Evolutionary conservation across 345 rosid genomes (phyloP), one percentile per base, ranked within the genome.

Genomic region (Eucalyptus microcorys): DNA sequence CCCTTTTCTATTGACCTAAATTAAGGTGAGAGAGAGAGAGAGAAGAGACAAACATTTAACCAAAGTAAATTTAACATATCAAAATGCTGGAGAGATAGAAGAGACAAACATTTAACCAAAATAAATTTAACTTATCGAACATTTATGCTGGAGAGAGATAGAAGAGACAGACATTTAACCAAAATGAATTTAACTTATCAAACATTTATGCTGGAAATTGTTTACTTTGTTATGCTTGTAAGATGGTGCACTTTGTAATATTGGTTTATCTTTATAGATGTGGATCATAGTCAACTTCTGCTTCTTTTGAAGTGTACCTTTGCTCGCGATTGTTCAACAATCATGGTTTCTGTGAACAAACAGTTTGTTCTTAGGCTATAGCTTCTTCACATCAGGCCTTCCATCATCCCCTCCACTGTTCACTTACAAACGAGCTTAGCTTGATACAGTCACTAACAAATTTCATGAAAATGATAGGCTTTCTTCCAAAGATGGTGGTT

Each of bases 401-500:
- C 8, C 47, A 43, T 21, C 84, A 21, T 76, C 43, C 15, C 47
- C 47, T 76, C 14, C 47, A 1, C 47, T 76, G 47, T 76, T 43
- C 84, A 40, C 30, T 76, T 76, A 11, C 47, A 40, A 76, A 76
- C 30, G 8, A 76, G 47, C 84, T 76, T 40, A 76, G 83, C 84
- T 76, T 76, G 84, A 76, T 40, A 85, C 87, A 27, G 24, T 32
- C 22, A 57, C 68, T 26, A 22, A 34, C 61, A 8, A 47, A 76
- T 76, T 76, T 76, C 30, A 21, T 76, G 84, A 40, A 34, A 76
- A 76, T 76, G 8, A 37, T 86, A 97, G 98, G 98, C 98, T 26
- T 97, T 97, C 91, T 95, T 97, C 91, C 91, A 94, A 47, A 93
- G 97, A 90, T 97, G 99, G 99, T 97, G 99, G 98, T 88, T 88